phyloP scores from a whole-genome alignment of 140 eudicot species.

The Senecio squalidus region DNA sequence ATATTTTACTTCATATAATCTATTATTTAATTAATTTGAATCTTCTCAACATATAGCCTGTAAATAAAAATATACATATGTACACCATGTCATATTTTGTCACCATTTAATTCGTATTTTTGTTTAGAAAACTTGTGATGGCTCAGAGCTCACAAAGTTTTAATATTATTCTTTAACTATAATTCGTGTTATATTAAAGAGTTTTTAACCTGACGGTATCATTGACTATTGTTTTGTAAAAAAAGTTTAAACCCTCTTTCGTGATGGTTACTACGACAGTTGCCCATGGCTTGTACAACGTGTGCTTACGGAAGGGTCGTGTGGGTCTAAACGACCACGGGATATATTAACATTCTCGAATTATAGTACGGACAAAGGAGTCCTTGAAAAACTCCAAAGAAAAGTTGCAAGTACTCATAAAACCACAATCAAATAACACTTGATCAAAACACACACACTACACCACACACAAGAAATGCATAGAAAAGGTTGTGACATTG shows the following conservation, averaged over 20 bases:
- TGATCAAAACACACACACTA: conserved; percentile 2
- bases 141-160: conserved; percentile 3
- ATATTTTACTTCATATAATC: background rate
- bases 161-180: background rate
- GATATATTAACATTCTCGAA: conserved; percentile 1
- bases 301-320: no score
- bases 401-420: conserved; percentile 28
- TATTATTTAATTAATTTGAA: conserved; percentile 20
- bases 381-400: conserved; percentile 31
- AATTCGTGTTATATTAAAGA: background rate
- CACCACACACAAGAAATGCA: conserved; percentile 39
- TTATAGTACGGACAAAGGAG: conserved; percentile 29
- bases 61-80: background rate
- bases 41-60: conserved; percentile 16
- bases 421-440: conserved; percentile 14
- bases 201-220: no score
- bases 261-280: no score
- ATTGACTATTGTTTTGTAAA: no score
- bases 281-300: no score
- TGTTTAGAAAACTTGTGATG: conserved; percentile 12
- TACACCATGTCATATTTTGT: background rate
- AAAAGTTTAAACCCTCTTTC: no score
- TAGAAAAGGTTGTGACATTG: conserved; percentile 89
- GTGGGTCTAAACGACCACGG: no score
- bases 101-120: background rate